Evolutionary conservation across 345 rosid genomes (phyloP).

Genomic region (Ceriops tagal): DNA sequence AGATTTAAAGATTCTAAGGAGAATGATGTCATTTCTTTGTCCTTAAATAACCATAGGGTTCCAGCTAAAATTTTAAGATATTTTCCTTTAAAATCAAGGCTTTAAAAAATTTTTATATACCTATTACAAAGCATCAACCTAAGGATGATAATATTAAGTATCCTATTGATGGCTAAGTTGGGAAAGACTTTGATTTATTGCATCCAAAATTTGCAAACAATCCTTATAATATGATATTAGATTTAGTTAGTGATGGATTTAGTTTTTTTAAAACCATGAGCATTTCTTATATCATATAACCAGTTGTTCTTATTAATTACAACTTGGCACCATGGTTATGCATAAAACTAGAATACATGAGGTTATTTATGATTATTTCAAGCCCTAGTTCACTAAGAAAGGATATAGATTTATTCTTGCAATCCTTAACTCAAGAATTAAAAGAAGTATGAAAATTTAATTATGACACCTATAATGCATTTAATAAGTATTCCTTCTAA

Average conservation of each 20-base stretch:
- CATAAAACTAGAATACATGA: neutral
- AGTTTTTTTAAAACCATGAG: neutral
- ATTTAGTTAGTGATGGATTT: neutral
- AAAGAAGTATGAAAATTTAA: neutral
- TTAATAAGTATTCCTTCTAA: neutral
- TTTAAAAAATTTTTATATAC: neutral
- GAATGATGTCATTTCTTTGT: neutral
- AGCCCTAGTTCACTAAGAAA: neutral
- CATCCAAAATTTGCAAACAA: neutral
- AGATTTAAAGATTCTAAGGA: neutral
- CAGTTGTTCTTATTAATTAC: neutral
- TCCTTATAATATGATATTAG: neutral
- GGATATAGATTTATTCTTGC: neutral
- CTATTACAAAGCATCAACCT: neutral
- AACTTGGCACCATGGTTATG: neutral
- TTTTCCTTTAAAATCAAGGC: neutral
- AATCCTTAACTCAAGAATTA: neutral
- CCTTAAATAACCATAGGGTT: neutral
- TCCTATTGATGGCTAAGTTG: neutral
- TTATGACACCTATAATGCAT: neutral
- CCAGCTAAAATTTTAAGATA: neutral
- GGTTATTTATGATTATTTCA: neutral
- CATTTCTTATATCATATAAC: neutral
- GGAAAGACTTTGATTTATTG: slow-evolving; percentile 6
- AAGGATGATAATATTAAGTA: slow-evolving; percentile 2